phyloP scores from a whole-genome alignment of 2,329 filamentous ascomycete genomes.

The Aspergillus chevalieri region DNA sequence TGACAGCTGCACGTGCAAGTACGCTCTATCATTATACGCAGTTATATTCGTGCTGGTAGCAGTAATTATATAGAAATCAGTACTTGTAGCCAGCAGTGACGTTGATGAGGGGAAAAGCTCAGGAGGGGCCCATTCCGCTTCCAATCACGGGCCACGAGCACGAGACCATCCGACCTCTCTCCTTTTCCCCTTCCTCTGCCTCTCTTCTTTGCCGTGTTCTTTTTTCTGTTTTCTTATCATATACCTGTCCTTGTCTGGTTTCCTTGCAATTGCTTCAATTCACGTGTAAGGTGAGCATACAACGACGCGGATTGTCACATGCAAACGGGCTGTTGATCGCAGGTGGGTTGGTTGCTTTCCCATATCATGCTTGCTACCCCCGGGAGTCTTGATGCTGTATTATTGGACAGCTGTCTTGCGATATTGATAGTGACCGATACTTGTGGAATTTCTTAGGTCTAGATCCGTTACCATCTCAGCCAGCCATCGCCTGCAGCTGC shows the following conservation, averaged over 20 bases:
- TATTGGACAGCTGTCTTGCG: not conserved
- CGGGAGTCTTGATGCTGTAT: not conserved
- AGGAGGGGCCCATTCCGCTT: conserved; percentile 5
- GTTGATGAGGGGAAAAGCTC: conserved; percentile 1
- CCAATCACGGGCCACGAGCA: conserved; percentile 26
- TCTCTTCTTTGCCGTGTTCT: conserved; percentile 12
- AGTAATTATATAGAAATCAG: not conserved
- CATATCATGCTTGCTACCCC: not conserved
- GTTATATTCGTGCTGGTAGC: no score
- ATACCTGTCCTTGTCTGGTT: conserved; percentile 3
- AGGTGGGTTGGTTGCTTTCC: not conserved
- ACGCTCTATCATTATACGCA: not conserved
- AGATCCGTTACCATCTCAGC: not conserved
- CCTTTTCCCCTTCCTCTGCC: not conserved
- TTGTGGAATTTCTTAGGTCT: not conserved
- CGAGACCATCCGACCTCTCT: conserved; percentile 23
- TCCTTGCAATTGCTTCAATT: conserved; percentile 10
- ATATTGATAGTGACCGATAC: not conserved
- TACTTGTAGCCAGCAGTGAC: not conserved
- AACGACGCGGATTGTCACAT: not conserved
- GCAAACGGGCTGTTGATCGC: not conserved
- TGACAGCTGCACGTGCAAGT: not conserved
- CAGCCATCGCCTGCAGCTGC: not conserved
- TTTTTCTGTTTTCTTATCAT: conserved; percentile 8
- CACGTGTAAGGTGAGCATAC: not conserved